Evolutionary conservation across 768 basidiomycete genomes (phyloP), one percentile per base, ranked within the genome.

Genomic region (Macrolepiota albuminosa): DNA sequence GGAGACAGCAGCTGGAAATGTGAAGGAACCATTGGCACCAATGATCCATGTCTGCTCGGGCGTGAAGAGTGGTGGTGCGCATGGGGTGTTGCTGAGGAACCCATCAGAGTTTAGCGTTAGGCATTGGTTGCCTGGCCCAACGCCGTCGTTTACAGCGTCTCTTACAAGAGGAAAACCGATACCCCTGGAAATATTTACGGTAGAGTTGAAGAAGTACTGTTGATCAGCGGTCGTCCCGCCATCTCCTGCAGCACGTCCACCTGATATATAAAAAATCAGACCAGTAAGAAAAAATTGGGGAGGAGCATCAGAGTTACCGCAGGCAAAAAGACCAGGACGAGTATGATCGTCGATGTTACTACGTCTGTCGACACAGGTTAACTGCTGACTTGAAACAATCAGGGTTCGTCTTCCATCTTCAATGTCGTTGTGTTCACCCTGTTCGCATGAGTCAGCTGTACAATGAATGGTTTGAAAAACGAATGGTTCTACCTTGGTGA

Each of bases 351-450:
- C 63, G 18, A 58, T 69, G 40, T 69, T 69, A 24, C 64, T 57
- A 56, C 70, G 59, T n/a, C 65, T 67, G 46, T 69, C 68, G 18
- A 71, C 60, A 37, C 70, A 71, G 29, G 68, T 71, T 45, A 68
- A 62, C 52, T 71, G 68, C 54, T 68, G 69, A 54, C 67, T 71
- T 54, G 70, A 72, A 55, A 72, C 69, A 46, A 72, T 70, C 51
- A 72, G 63, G 1, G 70, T 67, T 29, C 55, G 53, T 33, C 64
- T 68, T 40, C 64, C 68, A 51, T 68, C 69, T n/a, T 61, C 50
- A 18, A 66, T 60, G 53, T 71, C 65, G 59, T 70, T 72, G 63
- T 71, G 72, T 56, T 62, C 62, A 49, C 72, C 72, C 66, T 69
- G 36, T 45, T 29, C 31, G 11, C 11, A 21, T 51, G 13, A 58